Evolutionary conservation across 192 early-diverging fungal genomes (phyloP).

Genomic region (Podila epigama): DNA sequence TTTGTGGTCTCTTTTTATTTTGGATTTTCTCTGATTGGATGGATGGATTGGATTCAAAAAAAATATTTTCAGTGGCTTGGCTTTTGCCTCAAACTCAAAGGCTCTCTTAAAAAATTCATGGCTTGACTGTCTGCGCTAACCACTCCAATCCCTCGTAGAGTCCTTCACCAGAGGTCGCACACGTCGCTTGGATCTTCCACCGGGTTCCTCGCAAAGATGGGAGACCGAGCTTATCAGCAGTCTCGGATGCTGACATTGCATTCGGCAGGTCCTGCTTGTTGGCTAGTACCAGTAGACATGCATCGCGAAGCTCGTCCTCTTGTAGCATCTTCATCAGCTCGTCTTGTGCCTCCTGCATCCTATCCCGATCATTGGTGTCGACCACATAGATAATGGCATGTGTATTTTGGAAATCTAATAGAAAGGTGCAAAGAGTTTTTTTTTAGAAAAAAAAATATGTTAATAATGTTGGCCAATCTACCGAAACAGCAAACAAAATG

Average conservation of each 20-base stretch:
- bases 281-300: slow-evolving; percentile 91
- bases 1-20: too few species aligned
- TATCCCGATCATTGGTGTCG: slow-evolving; percentile 96
- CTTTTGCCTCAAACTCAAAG: too few species aligned
- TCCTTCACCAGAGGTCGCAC: slow-evolving; percentile 93
- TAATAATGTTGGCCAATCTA: background rate
- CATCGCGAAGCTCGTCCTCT: slow-evolving; percentile 94
- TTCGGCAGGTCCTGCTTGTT: slow-evolving; percentile 99
- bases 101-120: too few species aligned
- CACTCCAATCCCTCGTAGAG: slow-evolving; percentile 97
- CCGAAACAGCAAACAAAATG: too few species aligned
- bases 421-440: background rate
- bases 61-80: slow-evolving; percentile 21
- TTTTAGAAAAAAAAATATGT: background rate
- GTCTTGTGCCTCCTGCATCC: slow-evolving; percentile 89
- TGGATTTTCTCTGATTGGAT: too few species aligned
- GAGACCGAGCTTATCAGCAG: slow-evolving; percentile 93
- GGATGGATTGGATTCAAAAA: slow-evolving; percentile 2
- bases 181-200: slow-evolving; percentile 95
- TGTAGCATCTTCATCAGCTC: slow-evolving; percentile 94
- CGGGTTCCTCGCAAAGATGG: slow-evolving; percentile 78
- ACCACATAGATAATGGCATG: slow-evolving; percentile 98
- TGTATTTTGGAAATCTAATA: slow-evolving; percentile 92
- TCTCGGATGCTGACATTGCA: slow-evolving; percentile 92
- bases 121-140: slow-evolving; percentile 64